Conservation (phyloP, 768 basidiomycete genomes). For the Termitomyces titanicus region DNA sequence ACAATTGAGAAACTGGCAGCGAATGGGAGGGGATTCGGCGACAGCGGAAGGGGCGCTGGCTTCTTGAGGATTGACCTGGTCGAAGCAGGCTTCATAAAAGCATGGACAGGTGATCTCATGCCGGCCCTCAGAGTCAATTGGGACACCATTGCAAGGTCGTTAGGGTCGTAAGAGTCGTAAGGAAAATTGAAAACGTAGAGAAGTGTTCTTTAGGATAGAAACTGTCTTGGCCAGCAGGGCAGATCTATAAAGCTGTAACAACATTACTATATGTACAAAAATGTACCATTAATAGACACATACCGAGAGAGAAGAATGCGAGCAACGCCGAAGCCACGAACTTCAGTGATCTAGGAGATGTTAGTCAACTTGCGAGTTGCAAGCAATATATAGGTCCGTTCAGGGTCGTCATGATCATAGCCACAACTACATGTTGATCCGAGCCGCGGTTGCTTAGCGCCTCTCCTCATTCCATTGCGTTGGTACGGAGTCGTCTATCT, state of each 20-base stretch:
- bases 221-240: slow-evolving; percentile 48
- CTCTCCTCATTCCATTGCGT: neutral
- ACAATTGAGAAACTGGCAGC: slow-evolving; percentile 29
- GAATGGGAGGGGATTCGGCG: slow-evolving; percentile 28
- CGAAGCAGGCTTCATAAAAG: slow-evolving; percentile 22
- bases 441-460: neutral
- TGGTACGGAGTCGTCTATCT: slow-evolving; percentile 1
- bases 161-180: slow-evolving; percentile 19
- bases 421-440: slow-evolving; percentile 6
- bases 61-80: slow-evolving; percentile 39
- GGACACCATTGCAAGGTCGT: slow-evolving; percentile 34
- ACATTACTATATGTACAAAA: neutral
- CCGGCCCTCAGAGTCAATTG: slow-evolving; percentile 33
- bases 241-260: slow-evolving; percentile 21
- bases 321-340: slow-evolving; percentile 15
- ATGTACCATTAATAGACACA: neutral
- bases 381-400: slow-evolving; percentile 4
- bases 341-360: slow-evolving; percentile 7
- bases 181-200: slow-evolving; percentile 1
- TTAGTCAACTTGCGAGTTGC: neutral
- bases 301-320: slow-evolving; percentile 9
- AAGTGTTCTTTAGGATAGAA: slow-evolving; percentile 27
- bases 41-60: slow-evolving; percentile 33
- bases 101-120: slow-evolving; percentile 29
- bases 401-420: slow-evolving; percentile 14